Percentiles rank a stretch among this genome's conserved stretches.
These are phyloP conservation scores for Aspergillus novoparasiticus DNA, from an alignment of 2,329 filamentous ascomycete genomes.

Conservation along the genomic window DNA sequence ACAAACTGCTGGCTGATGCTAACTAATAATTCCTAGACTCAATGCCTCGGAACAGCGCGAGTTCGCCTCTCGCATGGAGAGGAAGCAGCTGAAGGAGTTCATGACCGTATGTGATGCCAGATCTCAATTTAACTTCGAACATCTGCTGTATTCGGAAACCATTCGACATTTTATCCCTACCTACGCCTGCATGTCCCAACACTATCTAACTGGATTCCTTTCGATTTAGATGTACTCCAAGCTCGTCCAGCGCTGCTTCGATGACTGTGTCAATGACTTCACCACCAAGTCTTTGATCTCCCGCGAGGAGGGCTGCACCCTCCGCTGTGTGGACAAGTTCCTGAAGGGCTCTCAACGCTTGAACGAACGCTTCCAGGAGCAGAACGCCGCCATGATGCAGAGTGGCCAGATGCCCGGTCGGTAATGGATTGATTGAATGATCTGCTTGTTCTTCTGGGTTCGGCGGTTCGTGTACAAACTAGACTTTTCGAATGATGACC, in stretches of 20 bases:
- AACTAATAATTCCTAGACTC: constrained; percentile 55
- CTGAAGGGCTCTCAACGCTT: constrained; percentile 89
- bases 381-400: constrained; percentile 70
- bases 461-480: constrained; percentile 21
- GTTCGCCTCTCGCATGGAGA: constrained; percentile 92
- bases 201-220: neutral
- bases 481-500: constrained; percentile 24
- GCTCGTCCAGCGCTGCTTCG: constrained; percentile 73
- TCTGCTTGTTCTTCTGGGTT: constrained; percentile 13
- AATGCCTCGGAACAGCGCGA: constrained; percentile 82
- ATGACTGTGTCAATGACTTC: constrained; percentile 97
- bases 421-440: constrained; percentile 21
- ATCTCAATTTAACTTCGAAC: constrained; percentile 6
- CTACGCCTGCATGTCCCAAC: neutral
- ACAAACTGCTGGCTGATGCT: neutral
- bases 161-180: neutral
- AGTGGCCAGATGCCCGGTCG: constrained; percentile 54
- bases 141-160: neutral
- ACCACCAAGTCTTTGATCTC: constrained; percentile 90
- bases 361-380: constrained; percentile 84
- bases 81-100: constrained; percentile 98
- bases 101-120: constrained; percentile 73
- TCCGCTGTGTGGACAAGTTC: constrained; percentile 94
- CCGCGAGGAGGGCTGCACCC: constrained; percentile 88
- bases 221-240: constrained; percentile 64